Evolutionary conservation across 2,329 filamentous ascomycete genomes (phyloP), one percentile per base, ranked within the genome.

Genomic region (Anthostomella pinea): DNA sequence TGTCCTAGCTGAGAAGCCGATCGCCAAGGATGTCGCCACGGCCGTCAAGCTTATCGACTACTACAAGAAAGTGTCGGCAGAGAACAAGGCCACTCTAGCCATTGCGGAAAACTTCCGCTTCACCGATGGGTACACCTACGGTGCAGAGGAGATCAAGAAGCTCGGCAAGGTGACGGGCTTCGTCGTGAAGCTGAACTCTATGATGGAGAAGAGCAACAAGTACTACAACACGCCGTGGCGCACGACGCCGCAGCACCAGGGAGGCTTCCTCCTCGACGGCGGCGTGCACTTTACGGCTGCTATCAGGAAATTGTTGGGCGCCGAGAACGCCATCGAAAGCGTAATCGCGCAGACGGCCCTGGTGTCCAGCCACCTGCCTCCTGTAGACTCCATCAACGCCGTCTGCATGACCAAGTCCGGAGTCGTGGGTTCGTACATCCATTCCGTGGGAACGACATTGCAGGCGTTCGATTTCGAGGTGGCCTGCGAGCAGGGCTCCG

Each of bases 81-180:
- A 54, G 45, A 53, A 44, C 9, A 50, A 53, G 39, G 63, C 65
- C 8, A 72, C 70, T 5, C 78, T 79, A 63, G 68, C 69, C 10
- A 72, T 90, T 3, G 85, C 83, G 0, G 86, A 90, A 61, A 88
- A 90, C 62, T 85, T 79, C 56, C 74, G 85, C 33, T 88, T 79
- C 63, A 59, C 76, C 37, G 67, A 73, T 19, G 67, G 68, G 8
- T 79, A 79, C 53, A 39, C 60, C 9, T 74, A 73, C 49, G 83
- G 69, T 0, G 63, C 65, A 0, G 50, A 68, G 36, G 64, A 73
- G 45, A 60, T 77, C 7, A 57, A 69, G 42, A 62, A 68, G 30
- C 63, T 83, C 2, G 78, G 79, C 8, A 69, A 68, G 42, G 57
- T 81, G 2, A 62, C 76, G 3, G 65, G 72, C 10, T 83, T 85